Conservation (phyloP, 2,329 filamentous ascomycete species). For the Aspergillus quadricinctus region DNA sequence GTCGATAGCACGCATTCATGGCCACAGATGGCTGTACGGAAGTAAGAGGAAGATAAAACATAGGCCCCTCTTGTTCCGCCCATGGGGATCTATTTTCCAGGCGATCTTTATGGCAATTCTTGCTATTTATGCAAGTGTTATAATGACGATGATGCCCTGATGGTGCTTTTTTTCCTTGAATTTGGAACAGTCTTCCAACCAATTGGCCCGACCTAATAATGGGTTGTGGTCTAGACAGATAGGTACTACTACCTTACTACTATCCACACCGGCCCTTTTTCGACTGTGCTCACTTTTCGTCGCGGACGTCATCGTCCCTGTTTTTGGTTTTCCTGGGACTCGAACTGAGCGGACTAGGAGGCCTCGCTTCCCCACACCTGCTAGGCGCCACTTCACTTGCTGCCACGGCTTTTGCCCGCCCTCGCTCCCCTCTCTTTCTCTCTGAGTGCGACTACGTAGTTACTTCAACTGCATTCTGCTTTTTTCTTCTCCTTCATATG, state of each 20-base stretch:
- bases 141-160: not conserved
- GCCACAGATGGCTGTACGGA: not conserved
- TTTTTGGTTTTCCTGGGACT: slow-evolving; percentile 19
- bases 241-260: not conserved
- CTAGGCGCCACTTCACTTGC: slow-evolving; percentile 18
- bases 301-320: slow-evolving; percentile 31
- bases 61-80: not conserved
- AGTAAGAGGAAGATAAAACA: not conserved
- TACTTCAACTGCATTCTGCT: slow-evolving; percentile 9
- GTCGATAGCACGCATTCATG: not conserved
- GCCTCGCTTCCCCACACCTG: slow-evolving; percentile 28
- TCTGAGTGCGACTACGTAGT: slow-evolving; percentile 14
- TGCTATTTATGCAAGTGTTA: not conserved
- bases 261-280: slow-evolving; percentile 12
- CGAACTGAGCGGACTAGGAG: slow-evolving; percentile 12
- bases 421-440: slow-evolving; percentile 10
- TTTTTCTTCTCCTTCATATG: slow-evolving; percentile 3
- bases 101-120: not conserved
- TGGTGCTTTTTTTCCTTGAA: slow-evolving; percentile 3
- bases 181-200: slow-evolving; percentile 18
- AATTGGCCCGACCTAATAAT: slow-evolving; percentile 7
- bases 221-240: slow-evolving; percentile 3
- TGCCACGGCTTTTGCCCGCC: slow-evolving; percentile 15
- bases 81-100: not conserved
- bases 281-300: slow-evolving; percentile 18